Percentiles rank a stretch among this genome's conserved stretches.
These are phyloP conservation scores for Curvularia verruculosa DNA, from an alignment of 2,329 filamentous ascomycete species.

Conservation along the genomic window DNA sequence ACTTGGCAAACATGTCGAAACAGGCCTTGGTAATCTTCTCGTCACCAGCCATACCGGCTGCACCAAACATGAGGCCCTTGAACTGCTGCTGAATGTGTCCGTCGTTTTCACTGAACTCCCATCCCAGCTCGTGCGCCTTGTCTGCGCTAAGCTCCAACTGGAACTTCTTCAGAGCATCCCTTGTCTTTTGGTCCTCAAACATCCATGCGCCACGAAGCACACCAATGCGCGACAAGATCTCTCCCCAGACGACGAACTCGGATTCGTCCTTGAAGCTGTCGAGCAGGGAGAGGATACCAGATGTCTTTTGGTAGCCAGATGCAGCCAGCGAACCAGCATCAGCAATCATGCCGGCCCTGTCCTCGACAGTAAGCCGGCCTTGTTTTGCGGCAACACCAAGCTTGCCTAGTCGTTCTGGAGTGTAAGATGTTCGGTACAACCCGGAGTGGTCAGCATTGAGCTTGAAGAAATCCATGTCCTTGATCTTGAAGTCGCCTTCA, in stretches of 20 bases:
- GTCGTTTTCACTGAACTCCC: slow-evolving; percentile 83
- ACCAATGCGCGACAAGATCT: slow-evolving; percentile 79
- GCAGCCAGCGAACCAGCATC: slow-evolving; percentile 89
- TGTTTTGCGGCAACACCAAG: slow-evolving; percentile 84
- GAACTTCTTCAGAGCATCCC: slow-evolving; percentile 81
- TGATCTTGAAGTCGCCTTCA: slow-evolving; percentile 77
- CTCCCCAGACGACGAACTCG: slow-evolving; percentile 94
- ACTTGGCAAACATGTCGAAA: slow-evolving; percentile 89
- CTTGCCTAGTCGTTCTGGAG: slow-evolving; percentile 81
- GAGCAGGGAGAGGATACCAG: slow-evolving; percentile 81
- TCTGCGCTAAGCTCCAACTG: slow-evolving; percentile 76
- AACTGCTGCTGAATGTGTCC: slow-evolving; percentile 93
- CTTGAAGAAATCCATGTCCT: slow-evolving; percentile 89
- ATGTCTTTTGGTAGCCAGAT: slow-evolving; percentile 93
- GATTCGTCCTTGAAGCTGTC: slow-evolving; percentile 81
- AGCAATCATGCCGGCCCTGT: slow-evolving; percentile 88
- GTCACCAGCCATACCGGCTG: slow-evolving; percentile 81
- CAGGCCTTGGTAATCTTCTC: slow-evolving; percentile 77
- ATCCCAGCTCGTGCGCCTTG: slow-evolving; percentile 86
- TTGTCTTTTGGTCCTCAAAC: slow-evolving; percentile 77
- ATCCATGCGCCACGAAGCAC: slow-evolving; percentile 86
- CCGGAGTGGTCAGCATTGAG: slow-evolving; percentile 93
- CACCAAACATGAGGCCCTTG: slow-evolving; percentile 88
- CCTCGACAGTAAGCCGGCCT: slow-evolving; percentile 82
- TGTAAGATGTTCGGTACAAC: slow-evolving; percentile 89